phyloP scores from a whole-genome alignment of 805 yeast species.

The Candida pseudofarinosa region DNA sequence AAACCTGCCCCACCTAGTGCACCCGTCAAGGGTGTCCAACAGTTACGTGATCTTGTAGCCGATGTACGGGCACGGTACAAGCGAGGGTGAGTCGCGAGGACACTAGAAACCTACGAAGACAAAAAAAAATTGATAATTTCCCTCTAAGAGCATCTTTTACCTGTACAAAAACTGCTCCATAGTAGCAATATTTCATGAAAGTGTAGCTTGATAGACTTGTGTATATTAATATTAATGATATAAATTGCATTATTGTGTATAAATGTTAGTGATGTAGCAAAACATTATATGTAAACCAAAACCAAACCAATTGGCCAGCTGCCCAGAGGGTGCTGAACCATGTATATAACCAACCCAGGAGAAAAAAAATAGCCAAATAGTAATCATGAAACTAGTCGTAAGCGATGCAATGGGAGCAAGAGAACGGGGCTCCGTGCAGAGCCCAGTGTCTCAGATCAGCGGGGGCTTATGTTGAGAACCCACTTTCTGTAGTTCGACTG shows the following conservation, averaged over 20 bases:
- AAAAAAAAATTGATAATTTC: too few species aligned
- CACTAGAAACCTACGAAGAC: too few species aligned
- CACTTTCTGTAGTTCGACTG: slow-evolving; percentile 23
- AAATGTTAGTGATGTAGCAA: background rate
- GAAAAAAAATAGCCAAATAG: background rate
- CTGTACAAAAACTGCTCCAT: too few species aligned
- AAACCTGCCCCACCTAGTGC: slow-evolving; percentile 3
- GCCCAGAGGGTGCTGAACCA: background rate
- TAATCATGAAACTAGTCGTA: background rate
- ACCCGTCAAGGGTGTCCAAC: slow-evolving; percentile 18
- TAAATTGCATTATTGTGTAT: background rate
- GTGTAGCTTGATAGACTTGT: background rate
- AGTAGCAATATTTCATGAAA: too few species aligned
- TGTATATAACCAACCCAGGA: background rate
- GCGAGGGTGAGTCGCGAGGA: slow-evolving; percentile 1
- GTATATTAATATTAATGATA: background rate
- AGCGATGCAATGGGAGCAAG: too few species aligned
- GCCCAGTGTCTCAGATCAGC: background rate
- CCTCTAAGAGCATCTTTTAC: too few species aligned
- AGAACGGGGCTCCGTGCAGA: too few species aligned
- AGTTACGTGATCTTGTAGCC: slow-evolving; percentile 22
- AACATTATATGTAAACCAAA: background rate
- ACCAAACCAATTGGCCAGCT: background rate
- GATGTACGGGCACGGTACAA: slow-evolving; percentile 22
- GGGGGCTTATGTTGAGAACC: slow-evolving; percentile 16